Conservation (phyloP, 495 filamentous ascomycete genomes). For the Podospora sp. region DNA sequence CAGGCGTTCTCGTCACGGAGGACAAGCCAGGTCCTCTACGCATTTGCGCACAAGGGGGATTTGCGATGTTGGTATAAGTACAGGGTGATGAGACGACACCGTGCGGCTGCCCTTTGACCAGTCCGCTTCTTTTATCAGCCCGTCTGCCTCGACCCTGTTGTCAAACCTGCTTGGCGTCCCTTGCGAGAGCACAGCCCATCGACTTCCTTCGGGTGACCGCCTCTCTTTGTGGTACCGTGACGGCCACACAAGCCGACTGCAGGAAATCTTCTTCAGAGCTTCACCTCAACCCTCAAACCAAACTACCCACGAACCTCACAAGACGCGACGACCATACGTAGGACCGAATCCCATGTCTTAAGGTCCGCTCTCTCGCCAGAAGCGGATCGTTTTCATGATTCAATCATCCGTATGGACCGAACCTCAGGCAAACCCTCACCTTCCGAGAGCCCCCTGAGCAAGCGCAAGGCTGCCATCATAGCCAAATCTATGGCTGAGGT, state of each 20-base stretch:
- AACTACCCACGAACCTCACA: background rate
- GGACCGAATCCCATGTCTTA: constrained; percentile 34
- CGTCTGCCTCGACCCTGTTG: background rate
- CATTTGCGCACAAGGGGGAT: constrained; percentile 39
- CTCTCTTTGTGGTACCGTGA: background rate
- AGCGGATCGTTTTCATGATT: constrained; percentile 28
- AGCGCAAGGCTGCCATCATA: constrained; percentile 35
- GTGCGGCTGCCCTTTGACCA: background rate
- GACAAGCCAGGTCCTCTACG: constrained; percentile 27
- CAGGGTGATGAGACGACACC: background rate
- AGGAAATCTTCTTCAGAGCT: background rate
- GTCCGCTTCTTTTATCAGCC: background rate
- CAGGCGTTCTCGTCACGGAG: background rate
- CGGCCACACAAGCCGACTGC: background rate
- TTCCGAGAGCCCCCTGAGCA: constrained; percentile 30
- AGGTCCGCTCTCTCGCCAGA: constrained; percentile 30
- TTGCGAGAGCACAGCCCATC: too few species aligned
- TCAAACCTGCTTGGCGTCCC: too few species aligned
- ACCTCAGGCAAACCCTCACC: constrained; percentile 32
- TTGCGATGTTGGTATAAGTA: constrained; percentile 25
- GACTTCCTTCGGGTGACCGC: background rate
- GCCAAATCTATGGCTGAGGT: constrained; percentile 38
- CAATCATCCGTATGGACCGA: constrained; percentile 34
- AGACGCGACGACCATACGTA: constrained; percentile 8
- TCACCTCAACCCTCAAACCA: constrained; percentile 3